Conservation (phyloP, 371 early-diverging fungal species). For the Mortierella polycephala region DNA sequence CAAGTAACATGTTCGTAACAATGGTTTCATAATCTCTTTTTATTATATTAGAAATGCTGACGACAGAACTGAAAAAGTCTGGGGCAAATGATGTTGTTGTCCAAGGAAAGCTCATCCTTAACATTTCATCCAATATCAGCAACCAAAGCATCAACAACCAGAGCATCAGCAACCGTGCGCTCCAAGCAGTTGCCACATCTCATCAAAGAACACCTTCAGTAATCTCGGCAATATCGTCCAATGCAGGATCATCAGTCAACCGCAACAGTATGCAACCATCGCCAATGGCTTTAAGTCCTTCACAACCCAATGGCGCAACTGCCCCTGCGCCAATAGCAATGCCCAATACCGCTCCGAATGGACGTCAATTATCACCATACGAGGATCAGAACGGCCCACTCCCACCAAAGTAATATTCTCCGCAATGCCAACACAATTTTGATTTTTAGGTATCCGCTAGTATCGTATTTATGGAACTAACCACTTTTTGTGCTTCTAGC, state of each 20-base stretch:
- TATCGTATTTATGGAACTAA: not conserved
- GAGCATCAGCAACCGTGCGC: constrained; percentile 57
- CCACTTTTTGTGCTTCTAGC: constrained; percentile 40
- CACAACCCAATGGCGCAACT: constrained; percentile 5
- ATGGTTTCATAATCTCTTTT: not conserved
- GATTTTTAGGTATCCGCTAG: not conserved
- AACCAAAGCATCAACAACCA: constrained; percentile 61
- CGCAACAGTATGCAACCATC: constrained; percentile 16
- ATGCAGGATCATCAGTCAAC: constrained; percentile 21
- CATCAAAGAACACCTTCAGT: constrained; percentile 28
- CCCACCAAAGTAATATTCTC: constrained; percentile 68
- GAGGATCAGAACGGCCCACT: constrained; percentile 71
- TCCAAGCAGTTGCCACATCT: constrained; percentile 55
- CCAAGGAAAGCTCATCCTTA: constrained; percentile 85
- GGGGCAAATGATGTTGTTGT: constrained; percentile 76
- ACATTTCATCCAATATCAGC: constrained; percentile 69
- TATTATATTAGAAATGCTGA: constrained; percentile 76
- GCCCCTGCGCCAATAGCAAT: constrained; percentile 15
- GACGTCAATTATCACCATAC: constrained; percentile 55
- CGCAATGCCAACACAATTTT: not conserved
- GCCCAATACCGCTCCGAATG: constrained; percentile 24
- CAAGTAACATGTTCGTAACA: not conserved
- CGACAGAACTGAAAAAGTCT: constrained; percentile 84
- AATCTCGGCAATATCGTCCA: constrained; percentile 25
- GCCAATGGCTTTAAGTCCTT: constrained; percentile 12